Conservation (phyloP, 768 basidiomycete genomes). For the Porphyrellus cyaneotinctus region DNA sequence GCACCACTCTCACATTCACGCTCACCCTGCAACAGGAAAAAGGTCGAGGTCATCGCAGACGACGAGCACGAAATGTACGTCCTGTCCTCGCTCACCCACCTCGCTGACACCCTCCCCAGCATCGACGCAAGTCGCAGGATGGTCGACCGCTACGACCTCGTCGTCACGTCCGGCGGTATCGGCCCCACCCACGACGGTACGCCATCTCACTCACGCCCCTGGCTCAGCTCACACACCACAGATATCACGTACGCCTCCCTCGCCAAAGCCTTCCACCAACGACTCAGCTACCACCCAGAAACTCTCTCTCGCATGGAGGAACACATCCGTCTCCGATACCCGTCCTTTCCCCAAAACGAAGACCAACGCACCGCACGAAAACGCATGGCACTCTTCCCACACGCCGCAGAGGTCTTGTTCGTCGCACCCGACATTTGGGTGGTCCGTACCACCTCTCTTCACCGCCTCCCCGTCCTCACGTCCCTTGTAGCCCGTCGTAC, state of each 20-base stretch:
- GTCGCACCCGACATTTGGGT: conserved; percentile 84
- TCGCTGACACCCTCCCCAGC: conserved; percentile 35
- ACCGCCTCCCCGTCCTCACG: not conserved
- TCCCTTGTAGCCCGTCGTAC: conserved; percentile 69
- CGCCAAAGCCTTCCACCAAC: conserved; percentile 75
- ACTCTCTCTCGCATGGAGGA: conserved; percentile 71
- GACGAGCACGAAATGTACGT: conserved; percentile 79
- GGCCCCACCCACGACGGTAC: conserved; percentile 87
- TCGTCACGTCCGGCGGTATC: conserved; percentile 88
- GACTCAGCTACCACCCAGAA: conserved; percentile 70
- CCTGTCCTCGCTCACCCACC: not conserved
- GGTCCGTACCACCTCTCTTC: conserved; percentile 38
- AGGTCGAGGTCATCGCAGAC: conserved; percentile 89
- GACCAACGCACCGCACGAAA: conserved; percentile 74
- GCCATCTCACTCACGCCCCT: conserved; percentile 8
- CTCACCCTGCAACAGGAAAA: conserved; percentile 49
- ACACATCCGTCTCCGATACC: too few relatives aligned
- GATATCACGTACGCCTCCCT: conserved; percentile 90
- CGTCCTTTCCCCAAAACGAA: conserved; percentile 48
- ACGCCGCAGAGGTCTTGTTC: conserved; percentile 72
- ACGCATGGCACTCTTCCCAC: conserved; percentile 90
- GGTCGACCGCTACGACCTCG: conserved; percentile 80
- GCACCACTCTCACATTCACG: fast-evolving
- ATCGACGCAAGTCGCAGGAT: conserved; percentile 82
- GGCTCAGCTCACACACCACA: conserved; percentile 22